Evolutionary conservation across 2,329 filamentous ascomycete genomes (phyloP).

Genomic region (Botrytis fabae): DNA sequence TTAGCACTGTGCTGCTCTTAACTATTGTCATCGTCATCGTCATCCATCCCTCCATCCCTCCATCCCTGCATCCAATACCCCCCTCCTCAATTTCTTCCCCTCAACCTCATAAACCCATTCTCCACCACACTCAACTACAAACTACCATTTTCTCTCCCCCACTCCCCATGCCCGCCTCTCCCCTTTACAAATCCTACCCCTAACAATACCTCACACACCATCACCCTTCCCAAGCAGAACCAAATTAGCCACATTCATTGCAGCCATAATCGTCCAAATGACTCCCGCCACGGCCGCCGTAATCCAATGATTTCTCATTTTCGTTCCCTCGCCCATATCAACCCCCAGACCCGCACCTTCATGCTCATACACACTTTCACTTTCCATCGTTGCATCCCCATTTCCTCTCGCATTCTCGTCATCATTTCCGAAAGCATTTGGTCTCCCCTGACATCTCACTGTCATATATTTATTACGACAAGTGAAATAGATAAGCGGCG

Average conservation of each 20-base stretch:
- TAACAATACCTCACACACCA: not conserved
- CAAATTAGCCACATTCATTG: constrained; percentile 76
- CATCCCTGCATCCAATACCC: no score
- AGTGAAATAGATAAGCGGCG: constrained; percentile 84
- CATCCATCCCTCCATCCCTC: no score
- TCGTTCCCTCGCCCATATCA: constrained; percentile 28
- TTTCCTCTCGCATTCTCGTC: constrained; percentile 7
- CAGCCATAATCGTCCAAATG: constrained; percentile 69
- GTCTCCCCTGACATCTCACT: constrained; percentile 25
- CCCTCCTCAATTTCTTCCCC: no score
- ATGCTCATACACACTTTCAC: not conserved
- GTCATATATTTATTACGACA: constrained; percentile 79
- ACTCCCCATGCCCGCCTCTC: not conserved
- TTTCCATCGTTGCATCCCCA: constrained; percentile 12
- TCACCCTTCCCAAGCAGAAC: constrained; percentile 58
- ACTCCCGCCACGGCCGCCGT: constrained; percentile 61
- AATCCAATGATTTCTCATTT: constrained; percentile 73
- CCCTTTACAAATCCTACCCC: not conserved
- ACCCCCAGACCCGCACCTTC: constrained; percentile 28
- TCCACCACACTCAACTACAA: not conserved
- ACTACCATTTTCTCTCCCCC: not conserved
- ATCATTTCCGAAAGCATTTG: not conserved
- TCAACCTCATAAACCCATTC: fast-evolving
- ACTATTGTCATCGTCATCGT: not conserved
- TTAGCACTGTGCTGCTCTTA: not conserved